Evolutionary conservation across 108 stramenopile species (phyloP).

Genomic region (Aurantiochytrium sp.): DNA sequence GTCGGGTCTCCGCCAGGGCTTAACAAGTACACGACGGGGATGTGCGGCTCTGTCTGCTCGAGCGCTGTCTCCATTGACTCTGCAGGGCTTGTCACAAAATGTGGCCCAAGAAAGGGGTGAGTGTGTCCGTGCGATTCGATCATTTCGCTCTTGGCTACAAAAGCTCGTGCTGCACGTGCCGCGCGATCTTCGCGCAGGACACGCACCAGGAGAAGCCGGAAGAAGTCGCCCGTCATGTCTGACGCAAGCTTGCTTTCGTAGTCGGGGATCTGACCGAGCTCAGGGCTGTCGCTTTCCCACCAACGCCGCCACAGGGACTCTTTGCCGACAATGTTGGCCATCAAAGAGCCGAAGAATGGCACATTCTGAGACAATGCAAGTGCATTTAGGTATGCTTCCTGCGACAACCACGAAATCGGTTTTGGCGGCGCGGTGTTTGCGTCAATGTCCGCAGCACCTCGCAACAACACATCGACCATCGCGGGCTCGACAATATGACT

Average conservation of each 20-base stretch:
- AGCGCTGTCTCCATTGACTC: constrained; percentile 48
- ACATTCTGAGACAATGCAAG: constrained; percentile 23
- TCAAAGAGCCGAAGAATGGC: constrained; percentile 35
- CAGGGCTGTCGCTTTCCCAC: constrained; percentile 52
- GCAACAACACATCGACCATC: constrained; percentile 42
- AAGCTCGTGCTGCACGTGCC: constrained; percentile 40
- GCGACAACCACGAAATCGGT: constrained; percentile 38
- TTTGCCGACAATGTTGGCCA: constrained; percentile 29
- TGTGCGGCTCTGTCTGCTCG: constrained; percentile 30
- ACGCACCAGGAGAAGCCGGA: constrained; percentile 47
- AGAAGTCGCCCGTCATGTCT: constrained; percentile 36
- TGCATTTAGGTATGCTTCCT: constrained; percentile 47
- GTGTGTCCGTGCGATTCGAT: constrained; percentile 32
- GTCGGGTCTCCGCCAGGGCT: constrained; percentile 61
- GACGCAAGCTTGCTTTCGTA: constrained; percentile 32
- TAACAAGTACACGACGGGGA: constrained; percentile 50
- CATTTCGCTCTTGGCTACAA: constrained; percentile 40
- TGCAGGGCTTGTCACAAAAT: constrained; percentile 43
- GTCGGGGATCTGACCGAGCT: constrained; percentile 36
- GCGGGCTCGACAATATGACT: constrained; percentile 24
- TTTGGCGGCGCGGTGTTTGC: constrained; percentile 21
- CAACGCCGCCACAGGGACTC: constrained; percentile 44
- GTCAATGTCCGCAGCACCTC: constrained; percentile 50
- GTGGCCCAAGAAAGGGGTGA: constrained; percentile 42
- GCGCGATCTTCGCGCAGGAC: constrained; percentile 53